These are phyloP conservation scores for Euphorbia schlechtendalii DNA, from an alignment of 441 rosid species.

Conservation along the genomic window DNA sequence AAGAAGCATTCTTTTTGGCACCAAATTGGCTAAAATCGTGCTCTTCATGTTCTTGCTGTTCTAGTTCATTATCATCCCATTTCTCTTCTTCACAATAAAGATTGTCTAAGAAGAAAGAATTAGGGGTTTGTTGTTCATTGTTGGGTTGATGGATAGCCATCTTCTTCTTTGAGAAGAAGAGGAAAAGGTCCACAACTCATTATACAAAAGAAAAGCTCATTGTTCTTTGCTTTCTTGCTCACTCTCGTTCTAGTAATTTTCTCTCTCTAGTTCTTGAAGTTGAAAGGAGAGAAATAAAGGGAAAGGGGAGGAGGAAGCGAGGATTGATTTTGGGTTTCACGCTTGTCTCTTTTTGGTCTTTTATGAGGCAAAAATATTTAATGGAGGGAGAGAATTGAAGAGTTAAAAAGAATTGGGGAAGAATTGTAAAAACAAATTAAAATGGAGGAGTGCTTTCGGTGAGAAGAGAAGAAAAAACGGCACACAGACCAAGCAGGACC, in stretches of 20 bases:
- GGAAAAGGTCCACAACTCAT: conserved; percentile 25
- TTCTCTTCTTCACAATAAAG: conserved; percentile 77
- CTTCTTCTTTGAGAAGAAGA: conserved; percentile 40
- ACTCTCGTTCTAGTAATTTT: conserved; percentile 8
- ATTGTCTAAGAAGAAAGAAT: conserved; percentile 48
- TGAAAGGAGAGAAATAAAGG: conserved; percentile 7
- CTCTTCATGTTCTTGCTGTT: too few relatives aligned
- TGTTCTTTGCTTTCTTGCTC: neutral
- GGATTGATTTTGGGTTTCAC: conserved; percentile 31
- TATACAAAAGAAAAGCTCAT: conserved; percentile 16
- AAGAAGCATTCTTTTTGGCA: neutral
- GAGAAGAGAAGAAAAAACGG: conserved; percentile 25
- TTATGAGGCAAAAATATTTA: neutral
- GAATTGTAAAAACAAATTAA: neutral
- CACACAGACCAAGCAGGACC: conserved; percentile 44
- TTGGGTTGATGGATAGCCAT: conserved; percentile 41
- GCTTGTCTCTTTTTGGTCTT: conserved; percentile 27
- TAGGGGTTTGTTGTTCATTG: conserved; percentile 24
- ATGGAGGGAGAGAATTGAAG: neutral
- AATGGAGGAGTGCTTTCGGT: conserved; percentile 30
- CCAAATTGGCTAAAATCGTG: neutral
- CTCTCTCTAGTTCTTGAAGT: conserved; percentile 4
- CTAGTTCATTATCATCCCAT: conserved; percentile 48
- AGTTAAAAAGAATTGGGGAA: neutral
- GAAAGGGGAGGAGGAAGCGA: conserved; percentile 10